Evolutionary conservation across 352 stramenopile species (phyloP), one percentile per base, ranked within the genome.

Genomic region (Elongisporangium senticosum): DNA sequence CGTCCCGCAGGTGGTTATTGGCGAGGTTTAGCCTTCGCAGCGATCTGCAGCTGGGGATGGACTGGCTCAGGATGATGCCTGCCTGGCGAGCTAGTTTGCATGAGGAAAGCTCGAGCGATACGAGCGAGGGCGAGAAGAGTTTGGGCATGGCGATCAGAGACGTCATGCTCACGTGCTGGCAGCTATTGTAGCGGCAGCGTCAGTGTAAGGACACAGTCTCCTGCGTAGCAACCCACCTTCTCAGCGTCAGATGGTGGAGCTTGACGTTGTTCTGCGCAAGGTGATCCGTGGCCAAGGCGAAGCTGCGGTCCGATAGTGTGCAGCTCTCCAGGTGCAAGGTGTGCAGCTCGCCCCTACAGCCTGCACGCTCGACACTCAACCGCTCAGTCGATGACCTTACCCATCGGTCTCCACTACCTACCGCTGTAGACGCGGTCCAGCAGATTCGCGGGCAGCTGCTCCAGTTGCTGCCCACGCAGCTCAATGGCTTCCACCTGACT

Each of bases 51-150:
- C 50, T 48, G 51, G 75, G 72, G 33, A 87, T 64, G 6, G 77
- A 80, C 47, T 87, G 77, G 11, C 77, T 71, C n/a, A 87, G 58
- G 50, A 87, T 68, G 28, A 87, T 85, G 4, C 77, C 77, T 48
- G 72, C 77, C 51, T 87, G 77, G 3, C 77, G 73, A 3, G 75
- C 69, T 0, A 87, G 64, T 4, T 73, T 71, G 55, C 77, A 87
- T 0, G 58, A 77, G 10, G 75, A 80, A 14, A 87, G 51, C 53
- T 87, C 77, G 3, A 87, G 59, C 3, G 66, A 70, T 21, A 69
- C 60, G 1, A 85, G 67, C n/a, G 68, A 60, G 11, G 70, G 39
- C 1, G 67, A 63, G 7, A 79, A 71, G 0, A 83, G 58, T 14
- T 68, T 58, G 0, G 77, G 72, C 13, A 84, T 66, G 3, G 74